phyloP scores from a whole-genome alignment of 2,329 filamentous ascomycete genomes.

The Sporothrix curviconia region DNA sequence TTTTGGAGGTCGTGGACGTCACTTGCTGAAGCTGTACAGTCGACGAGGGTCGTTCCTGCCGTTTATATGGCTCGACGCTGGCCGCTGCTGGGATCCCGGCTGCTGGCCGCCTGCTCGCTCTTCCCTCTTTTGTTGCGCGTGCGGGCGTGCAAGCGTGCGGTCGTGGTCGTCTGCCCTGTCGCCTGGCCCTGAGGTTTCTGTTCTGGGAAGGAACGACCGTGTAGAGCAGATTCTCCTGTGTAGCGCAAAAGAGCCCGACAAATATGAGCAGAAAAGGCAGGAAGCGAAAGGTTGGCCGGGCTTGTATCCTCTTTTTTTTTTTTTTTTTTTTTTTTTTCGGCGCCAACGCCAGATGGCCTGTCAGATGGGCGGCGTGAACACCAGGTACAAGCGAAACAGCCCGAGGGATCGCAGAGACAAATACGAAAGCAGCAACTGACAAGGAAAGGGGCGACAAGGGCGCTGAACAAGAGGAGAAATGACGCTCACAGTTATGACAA shows the following conservation, averaged over 20 bases:
- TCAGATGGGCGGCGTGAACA: constrained; percentile 8
- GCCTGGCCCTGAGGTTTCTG: constrained; percentile 3
- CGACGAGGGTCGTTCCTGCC: constrained; percentile 7
- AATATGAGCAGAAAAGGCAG: background rate
- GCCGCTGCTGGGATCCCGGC: no score
- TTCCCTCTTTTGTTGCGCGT: background rate
- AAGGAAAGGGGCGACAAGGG: background rate
- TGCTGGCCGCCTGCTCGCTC: background rate
- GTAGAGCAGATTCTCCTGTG: background rate
- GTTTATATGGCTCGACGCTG: constrained; percentile 7
- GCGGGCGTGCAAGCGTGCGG: background rate
- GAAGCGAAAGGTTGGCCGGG: no score
- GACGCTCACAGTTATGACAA: background rate
- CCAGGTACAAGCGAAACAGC: background rate
- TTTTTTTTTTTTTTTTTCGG: no score
- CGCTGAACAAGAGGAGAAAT: background rate
- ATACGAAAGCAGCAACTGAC: background rate
- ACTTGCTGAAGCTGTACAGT: no score
- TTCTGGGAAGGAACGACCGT: constrained; percentile 8
- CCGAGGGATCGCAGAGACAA: background rate
- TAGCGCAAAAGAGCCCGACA: background rate
- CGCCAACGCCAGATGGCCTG: background rate
- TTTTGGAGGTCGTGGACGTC: no score
- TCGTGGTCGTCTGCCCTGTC: constrained; percentile 9
- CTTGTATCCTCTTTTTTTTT: no score